phyloP scores from a whole-genome alignment of 495 filamentous ascomycete genomes.

The Aspergillus affinis region DNA sequence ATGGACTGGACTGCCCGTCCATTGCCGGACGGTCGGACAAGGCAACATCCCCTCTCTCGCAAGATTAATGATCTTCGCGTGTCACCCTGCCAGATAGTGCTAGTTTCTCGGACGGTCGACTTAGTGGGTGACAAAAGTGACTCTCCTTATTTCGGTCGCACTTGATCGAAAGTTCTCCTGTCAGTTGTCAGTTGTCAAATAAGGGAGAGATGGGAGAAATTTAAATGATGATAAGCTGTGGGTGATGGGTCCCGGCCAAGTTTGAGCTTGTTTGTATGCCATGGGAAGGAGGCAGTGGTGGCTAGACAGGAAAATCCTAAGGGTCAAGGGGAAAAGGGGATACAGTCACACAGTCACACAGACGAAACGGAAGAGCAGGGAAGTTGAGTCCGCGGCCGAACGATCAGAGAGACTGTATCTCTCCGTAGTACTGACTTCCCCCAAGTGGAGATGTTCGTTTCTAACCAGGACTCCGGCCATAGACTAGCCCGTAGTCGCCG shows the following conservation, averaged over 20 bases:
- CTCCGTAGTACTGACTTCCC: background rate
- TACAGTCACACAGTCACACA: background rate
- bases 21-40: background rate
- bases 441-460: background rate
- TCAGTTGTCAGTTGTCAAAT: constrained; percentile 2
- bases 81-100: background rate
- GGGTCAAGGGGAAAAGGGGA: background rate
- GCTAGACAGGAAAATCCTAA: constrained; percentile 6
- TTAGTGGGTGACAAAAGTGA: background rate
- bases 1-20: background rate
- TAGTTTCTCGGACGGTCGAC: too few species aligned
- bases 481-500: background rate
- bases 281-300: constrained; percentile 3
- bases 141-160: constrained; percentile 4
- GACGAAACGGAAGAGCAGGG: background rate
- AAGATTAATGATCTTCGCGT: background rate
- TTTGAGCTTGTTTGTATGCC: constrained; percentile 15
- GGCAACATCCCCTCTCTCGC: background rate
- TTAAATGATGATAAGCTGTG: constrained; percentile 8
- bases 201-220: background rate
- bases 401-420: background rate
- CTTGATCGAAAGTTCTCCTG: background rate
- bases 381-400: background rate
- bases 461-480: background rate
- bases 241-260: constrained; percentile 4